Base-by-base conservation (phyloP, 31 red algal genomes). In the Asparagopsis taxiformis region DNA sequence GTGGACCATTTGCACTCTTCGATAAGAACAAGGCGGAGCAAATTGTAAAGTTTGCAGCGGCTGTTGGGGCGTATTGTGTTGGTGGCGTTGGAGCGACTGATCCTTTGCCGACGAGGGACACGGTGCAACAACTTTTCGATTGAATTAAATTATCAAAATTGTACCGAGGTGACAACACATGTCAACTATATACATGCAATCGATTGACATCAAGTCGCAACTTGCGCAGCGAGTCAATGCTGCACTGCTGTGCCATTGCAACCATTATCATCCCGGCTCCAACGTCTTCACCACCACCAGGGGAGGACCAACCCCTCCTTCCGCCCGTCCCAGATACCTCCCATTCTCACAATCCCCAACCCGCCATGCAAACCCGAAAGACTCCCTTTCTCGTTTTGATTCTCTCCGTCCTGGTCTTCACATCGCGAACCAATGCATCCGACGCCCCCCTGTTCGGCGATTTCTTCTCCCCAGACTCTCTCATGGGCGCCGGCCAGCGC, bases 21-120 rank as follows among this genome's bases (percentile, higher is more conserved):
- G 61, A 80, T 35, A 41, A 31, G 57, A 46, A 31, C 0, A 65
- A 38, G 43, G 75, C 48, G 20, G 24, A 49, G 62, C n/a, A 81
- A 7, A 69, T 72, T 25, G 55, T 62, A 51, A 23, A 48, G 51
- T 74, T 84, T 55, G 79, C 68, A 0, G 39, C 79, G 16, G 68
- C 59, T 21, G 59, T 59, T 4, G 79, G 67, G 5, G 55, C 62
- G 29, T 51, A 73, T 64, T 58, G 65, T 13, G 68, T 84, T 49
- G 68, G 44, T 0, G 29, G 68, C 17, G 37, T 51, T 23, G 79
- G 79, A 5, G 79, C 56, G 31, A 72, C 73, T 48, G 23, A 46
- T 21, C 39, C 53, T 33, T 22, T 73, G 21, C 67, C 67, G 3
- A 72, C 37, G 15, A n/a, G n/a, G n/a, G n/a, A n/a, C n/a, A n/a